A percentile compares a stretch with the other conserved stretches of the same genome.
Evolutionary conservation across 129 eudicot genomes (phyloP).

Genomic region (Oenanthe sinensis): DNA sequence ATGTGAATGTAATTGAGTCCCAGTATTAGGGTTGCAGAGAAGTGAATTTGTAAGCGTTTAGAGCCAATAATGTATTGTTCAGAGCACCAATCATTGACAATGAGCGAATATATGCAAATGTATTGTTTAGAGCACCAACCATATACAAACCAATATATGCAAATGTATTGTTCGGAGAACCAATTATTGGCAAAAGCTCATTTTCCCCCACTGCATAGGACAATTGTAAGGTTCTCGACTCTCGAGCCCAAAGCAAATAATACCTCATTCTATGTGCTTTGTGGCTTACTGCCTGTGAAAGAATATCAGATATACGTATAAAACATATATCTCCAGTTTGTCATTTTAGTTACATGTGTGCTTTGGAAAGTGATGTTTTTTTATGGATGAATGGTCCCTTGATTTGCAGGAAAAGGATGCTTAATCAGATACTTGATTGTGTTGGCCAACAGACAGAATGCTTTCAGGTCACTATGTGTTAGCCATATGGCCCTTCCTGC

Average conservation of each 20-base stretch:
- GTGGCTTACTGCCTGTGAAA: background rate
- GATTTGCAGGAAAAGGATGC: constrained; percentile 32
- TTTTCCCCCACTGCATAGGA: background rate
- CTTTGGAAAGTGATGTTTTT: background rate
- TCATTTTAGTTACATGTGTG: background rate
- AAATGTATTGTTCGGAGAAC: background rate
- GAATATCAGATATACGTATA: background rate
- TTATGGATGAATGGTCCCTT: background rate
- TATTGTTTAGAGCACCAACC: too few relatives aligned
- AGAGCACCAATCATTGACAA: too few relatives aligned
- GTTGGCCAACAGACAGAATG: background rate
- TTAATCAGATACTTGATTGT: constrained; percentile 11
- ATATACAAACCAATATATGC: background rate
- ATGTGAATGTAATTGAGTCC: background rate
- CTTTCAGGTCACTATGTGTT: constrained; percentile 24
- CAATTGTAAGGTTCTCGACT: background rate
- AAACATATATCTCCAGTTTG: background rate
- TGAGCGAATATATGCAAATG: too few relatives aligned
- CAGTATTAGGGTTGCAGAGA: background rate
- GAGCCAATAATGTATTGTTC: background rate
- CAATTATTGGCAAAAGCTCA: background rate
- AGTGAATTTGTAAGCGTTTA: background rate
- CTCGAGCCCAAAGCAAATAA: background rate
- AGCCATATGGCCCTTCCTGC: background rate
- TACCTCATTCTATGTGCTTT: background rate